A percentile compares a stretch with the other conserved stretches of the same genome.
phyloP scores from a whole-genome alignment of 148 eudicot species.

The Pouteria glomerata region DNA sequence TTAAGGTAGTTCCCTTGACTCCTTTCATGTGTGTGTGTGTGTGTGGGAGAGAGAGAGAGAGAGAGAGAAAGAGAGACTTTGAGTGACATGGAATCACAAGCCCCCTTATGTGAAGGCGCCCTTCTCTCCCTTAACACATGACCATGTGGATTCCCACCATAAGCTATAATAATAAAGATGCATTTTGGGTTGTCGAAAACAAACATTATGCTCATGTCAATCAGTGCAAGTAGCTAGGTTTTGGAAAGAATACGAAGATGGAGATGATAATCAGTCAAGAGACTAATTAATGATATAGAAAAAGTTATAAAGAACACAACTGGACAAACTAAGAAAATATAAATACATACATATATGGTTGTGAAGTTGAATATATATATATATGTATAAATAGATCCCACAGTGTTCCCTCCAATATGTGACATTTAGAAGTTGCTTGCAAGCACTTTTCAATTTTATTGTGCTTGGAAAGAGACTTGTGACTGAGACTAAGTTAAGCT shows the following conservation, averaged over 20 bases:
- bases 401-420: not conserved
- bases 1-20: too few species aligned
- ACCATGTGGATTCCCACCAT: not conserved
- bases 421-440: not conserved
- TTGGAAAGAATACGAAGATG: not conserved
- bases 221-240: slow-evolving; percentile 10
- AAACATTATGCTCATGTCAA: slow-evolving; percentile 11
- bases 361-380: too few species aligned
- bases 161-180: not conserved
- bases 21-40: too few species aligned
- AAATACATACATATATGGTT: not conserved
- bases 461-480: slow-evolving; percentile 5
- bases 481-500: slow-evolving; percentile 17
- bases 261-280: not conserved
- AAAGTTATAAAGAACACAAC: too few species aligned
- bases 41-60: too few species aligned
- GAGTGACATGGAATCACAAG: too few species aligned
- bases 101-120: not conserved
- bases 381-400: too few species aligned
- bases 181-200: slow-evolving; percentile 8
- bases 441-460: not conserved
- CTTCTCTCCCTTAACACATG: not conserved
- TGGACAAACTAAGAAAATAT: too few species aligned
- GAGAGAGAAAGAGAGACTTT: too few species aligned
- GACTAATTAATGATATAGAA: too few species aligned